Percentiles rank a stretch among this genome's conserved stretches.
These are phyloP conservation scores for Mycena maculata DNA, from an alignment of 768 basidiomycete species.

Conservation along the genomic window DNA sequence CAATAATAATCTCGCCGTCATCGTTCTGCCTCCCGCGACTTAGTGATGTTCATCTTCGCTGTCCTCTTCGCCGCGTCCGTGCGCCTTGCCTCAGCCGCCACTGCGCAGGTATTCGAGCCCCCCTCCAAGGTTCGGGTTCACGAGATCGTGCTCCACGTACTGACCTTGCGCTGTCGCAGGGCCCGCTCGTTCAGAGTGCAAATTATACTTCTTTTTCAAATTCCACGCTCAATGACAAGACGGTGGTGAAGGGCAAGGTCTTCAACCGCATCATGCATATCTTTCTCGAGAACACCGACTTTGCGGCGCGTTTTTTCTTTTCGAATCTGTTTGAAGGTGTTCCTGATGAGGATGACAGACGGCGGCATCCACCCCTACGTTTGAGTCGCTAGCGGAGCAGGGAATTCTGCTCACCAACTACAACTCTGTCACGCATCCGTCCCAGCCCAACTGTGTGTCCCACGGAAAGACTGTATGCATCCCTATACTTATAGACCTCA, in stretches of 20 bases:
- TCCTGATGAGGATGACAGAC: not conserved
- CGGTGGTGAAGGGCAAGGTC: slow-evolving; percentile 54
- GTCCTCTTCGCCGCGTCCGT: slow-evolving; percentile 1
- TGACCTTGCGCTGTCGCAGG: no score
- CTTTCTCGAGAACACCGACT: slow-evolving; percentile 76
- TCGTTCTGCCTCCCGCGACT: no score
- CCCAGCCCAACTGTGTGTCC: slow-evolving; percentile 65
- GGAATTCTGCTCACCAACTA: slow-evolving; percentile 61
- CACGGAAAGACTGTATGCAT: no score
- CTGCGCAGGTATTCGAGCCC: slow-evolving; percentile 13
- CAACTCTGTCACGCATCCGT: slow-evolving; percentile 66
- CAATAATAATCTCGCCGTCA: no score
- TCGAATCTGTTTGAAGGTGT: slow-evolving; percentile 25
- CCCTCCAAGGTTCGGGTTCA: no score
- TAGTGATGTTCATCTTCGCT: not conserved
- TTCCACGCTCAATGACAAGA: slow-evolving; percentile 52
- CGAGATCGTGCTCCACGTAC: no score
- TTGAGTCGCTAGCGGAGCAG: slow-evolving; percentile 56
- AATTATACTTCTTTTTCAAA: slow-evolving; percentile 55
- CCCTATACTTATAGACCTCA: not conserved
- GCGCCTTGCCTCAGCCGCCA: not conserved
- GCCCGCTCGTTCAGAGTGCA: slow-evolving; percentile 35
- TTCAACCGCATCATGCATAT: slow-evolving; percentile 64
- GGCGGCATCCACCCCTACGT: slow-evolving; percentile 37
- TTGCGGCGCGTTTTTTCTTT: slow-evolving; percentile 42